Base-by-base conservation (phyloP, 257 asterid genomes). In the Parsonsia alboflavescens region DNA sequence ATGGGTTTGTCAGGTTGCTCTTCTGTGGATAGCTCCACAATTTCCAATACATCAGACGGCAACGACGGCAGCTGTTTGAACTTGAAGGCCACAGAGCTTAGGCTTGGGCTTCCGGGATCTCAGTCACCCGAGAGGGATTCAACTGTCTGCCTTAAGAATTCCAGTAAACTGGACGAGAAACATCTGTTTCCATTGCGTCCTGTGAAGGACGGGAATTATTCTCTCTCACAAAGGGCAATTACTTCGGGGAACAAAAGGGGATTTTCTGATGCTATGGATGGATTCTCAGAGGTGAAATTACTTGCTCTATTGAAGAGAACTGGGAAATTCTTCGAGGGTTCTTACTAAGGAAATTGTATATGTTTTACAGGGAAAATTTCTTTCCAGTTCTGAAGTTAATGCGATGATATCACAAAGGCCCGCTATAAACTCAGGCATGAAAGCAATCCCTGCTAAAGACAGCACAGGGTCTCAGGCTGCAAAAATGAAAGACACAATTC, bases 181-280 rank as follows among this genome's bases (percentile, higher is more conserved):
- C 89, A 81, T n/a, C 78, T 90, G 59, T 88, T 90, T 72, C 93
- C 91, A 7, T 79, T 90, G 59, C 84, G 77, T 72, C 93, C 93
- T 15, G 57, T 73, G 67, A 83, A 83, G 59, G 89, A 85, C 68
- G 74, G 78, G 24, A 68, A 70, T 79, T 77, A 46, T 63, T 64
- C 22, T 0, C 72, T 75, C 12, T 69, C 76, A 15, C 83, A 74
- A 70, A 86, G 89, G 75, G 44, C 85, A 3, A 73, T 73, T 58
- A 87, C 83, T 71, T 80, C 89, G 1, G 96, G 96, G 58, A 90
- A 84, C 83, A 90, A 90, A 85, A 78, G 96, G 80, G 96, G 91
- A 46, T 90, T 90, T 73, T 80, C 96, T 59, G 96, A 90, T 61
- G 86, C 90, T 68, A 84, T 90, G 91, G 83, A 88, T 71, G 91